Evolutionary conservation across 495 filamentous ascomycete species (phyloP), one percentile per base, ranked within the genome.

Genomic region (Hypoxylon subgilvum): DNA sequence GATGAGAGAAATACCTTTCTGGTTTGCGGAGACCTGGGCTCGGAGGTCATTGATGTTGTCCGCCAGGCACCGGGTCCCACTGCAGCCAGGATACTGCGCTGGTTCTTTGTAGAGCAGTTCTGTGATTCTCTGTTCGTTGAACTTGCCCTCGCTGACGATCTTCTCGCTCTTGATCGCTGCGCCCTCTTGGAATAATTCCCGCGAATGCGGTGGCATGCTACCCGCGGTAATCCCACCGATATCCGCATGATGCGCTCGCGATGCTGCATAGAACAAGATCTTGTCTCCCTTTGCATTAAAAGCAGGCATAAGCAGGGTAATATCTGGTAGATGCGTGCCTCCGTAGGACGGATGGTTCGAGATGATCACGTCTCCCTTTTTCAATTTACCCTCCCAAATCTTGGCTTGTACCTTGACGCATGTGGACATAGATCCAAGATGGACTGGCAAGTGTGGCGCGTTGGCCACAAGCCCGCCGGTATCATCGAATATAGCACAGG

Each of bases 11-110:
- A 98, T 97, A 21, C 94, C 94, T 51, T 96, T 96, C 62, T 95
- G 90, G 71, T 98, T 97, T 13, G 93, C 92, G 0, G 94, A 93
- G 18, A 97, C 88, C 65, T 97, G 95, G 0, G 94, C 94, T 71
- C 96, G 94, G 22, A 98, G 83, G 70, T 98, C 94, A 47, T 95
- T 96, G 66, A 98, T 76, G 67, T 98, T 98, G 69, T 98, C 94
- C 7, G 86, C 88, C 6, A 98, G 78, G 69, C 93, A 96, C 27
- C 94, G 76, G 2, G 94, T 95, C 4, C 94, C 94, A 49, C 86
- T 87, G 74, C 94, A 97, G 7, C 89, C 94, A 1, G 89, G 86
- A 65, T 92, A 89, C 53, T 90, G 78, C 1, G 91, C 90, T 0
- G 94, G 94, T 61, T 96, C 88, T 3, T 86, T 78, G 53, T 91